phyloP scores from a whole-genome alignment of 2,329 filamentous ascomycete species.

The Cercospora canescens region DNA sequence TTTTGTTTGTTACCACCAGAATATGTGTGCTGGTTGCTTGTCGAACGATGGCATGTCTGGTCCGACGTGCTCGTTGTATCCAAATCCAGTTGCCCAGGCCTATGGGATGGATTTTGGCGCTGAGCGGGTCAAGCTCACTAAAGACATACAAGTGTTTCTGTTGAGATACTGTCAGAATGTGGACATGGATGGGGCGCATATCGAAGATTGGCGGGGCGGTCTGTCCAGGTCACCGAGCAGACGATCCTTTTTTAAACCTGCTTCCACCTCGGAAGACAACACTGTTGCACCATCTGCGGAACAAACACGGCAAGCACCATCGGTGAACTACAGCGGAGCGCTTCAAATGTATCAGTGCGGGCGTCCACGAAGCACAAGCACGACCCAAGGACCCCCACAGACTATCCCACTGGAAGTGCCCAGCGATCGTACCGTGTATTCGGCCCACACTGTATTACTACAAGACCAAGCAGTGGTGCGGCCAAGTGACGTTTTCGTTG shows the following conservation, averaged over 20 bases:
- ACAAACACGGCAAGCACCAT: not conserved
- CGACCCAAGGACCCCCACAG: not conserved
- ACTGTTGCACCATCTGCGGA: not conserved
- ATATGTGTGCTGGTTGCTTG: not conserved
- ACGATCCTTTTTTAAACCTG: not conserved
- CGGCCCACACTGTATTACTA: not conserved
- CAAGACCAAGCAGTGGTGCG: not conserved
- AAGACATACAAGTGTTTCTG: not conserved
- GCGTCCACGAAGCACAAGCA: not conserved
- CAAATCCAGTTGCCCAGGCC: not conserved
- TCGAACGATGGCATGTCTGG: not conserved
- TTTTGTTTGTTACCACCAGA: not conserved
- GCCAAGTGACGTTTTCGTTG: not conserved
- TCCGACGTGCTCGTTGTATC: not conserved
- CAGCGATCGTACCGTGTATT: not conserved
- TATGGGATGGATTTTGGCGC: not conserved
- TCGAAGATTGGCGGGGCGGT: not conserved
- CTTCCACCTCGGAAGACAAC: not conserved
- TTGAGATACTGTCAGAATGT: not conserved
- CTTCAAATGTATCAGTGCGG: not conserved
- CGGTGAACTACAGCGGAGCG: not conserved
- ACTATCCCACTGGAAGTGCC: not conserved
- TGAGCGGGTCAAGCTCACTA: not conserved
- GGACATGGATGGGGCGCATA: not conserved
- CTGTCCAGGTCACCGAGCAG: not conserved